Evolutionary conservation across 306 rosid species (phyloP), one percentile per base, ranked within the genome.

Genomic region (Lotus japonicus): DNA sequence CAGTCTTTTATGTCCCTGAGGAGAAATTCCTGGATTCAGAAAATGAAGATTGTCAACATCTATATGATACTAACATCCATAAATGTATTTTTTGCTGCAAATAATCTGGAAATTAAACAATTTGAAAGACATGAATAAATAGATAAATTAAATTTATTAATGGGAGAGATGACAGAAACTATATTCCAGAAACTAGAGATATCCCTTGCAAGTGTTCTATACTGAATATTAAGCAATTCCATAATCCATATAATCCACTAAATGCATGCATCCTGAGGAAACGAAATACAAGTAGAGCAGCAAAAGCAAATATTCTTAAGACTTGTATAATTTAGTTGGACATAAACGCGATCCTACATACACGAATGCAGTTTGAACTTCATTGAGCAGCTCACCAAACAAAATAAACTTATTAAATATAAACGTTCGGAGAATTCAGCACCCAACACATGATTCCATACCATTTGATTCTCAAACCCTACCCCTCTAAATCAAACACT

Each of bases 1-100:
- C 53, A 68, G 65, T 65, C 85, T 81, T 74, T 90, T 94, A 73
- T 63, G 66, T 49, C 71, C 75, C 33, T 53, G 81, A 19, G 73
- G 56, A 68, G 70, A 51, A 52, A 77, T 62, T 51, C 81, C 92
- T 87, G 84, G 23, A 54, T 62, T 53, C 65, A 79, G 45, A 44
- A 31, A 74, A 78, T 11, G 39, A 70, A 52, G 13, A 13, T 9
- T 33, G 33, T 18, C 28, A 58, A 19, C 42, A 33, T n/a, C 58
- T 5, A 58, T n/a, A 21, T 23, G 14, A 28, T 28, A 57, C 16
- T 38, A 49, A 57, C 49, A 38, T 15, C 46, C 68, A 38, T 55
- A 0, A 41, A 55, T 38, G n/a, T 46, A 43, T 36, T 35, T 19
- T 33, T 39, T 28, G 56, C 48, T 18, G 36, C 58, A 54, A 16